These are phyloP conservation scores for Starmerella bombicola DNA, from an alignment of 805 yeast genomes.

Conservation along the genomic window DNA sequence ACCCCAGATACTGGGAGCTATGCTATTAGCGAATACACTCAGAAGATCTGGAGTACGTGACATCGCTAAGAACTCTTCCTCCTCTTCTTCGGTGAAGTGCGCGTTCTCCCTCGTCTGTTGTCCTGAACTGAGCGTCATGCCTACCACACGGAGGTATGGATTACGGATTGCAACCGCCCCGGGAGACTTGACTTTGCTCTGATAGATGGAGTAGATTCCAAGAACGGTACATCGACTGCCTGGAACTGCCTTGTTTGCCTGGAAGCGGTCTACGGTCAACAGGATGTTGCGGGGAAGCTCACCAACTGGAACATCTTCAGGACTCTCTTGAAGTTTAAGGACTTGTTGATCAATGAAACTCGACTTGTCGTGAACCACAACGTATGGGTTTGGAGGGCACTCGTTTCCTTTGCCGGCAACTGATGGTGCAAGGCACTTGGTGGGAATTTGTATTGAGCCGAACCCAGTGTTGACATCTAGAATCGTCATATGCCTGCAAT, in stretches of 20 bases:
- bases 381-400: slow-evolving; percentile 89
- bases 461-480: slow-evolving; percentile 54
- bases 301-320: slow-evolving; percentile 97
- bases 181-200: slow-evolving; percentile 45
- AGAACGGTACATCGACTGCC: slow-evolving; percentile 87
- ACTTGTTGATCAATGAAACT: slow-evolving; percentile 91
- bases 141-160: slow-evolving; percentile 79
- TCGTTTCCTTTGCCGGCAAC: slow-evolving; percentile 36
- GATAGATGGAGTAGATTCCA: slow-evolving; percentile 88
- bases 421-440: slow-evolving; percentile 47
- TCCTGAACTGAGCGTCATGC: slow-evolving; percentile 74
- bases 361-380: slow-evolving; percentile 86
- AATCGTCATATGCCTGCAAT: slow-evolving; percentile 69
- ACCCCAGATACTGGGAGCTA: slow-evolving; percentile 96
- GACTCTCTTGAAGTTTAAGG: slow-evolving; percentile 88
- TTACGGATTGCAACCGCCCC: slow-evolving; percentile 75
- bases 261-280: slow-evolving; percentile 74
- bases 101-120: slow-evolving; percentile 48
- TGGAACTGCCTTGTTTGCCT: slow-evolving; percentile 84
- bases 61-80: slow-evolving; percentile 71
- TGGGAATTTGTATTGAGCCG: slow-evolving; percentile 57
- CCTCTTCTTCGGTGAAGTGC: slow-evolving; percentile 82
- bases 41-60: slow-evolving; percentile 77
- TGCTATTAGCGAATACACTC: slow-evolving; percentile 70
- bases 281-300: slow-evolving; percentile 94